Evolutionary conservation across 139 green algal species (phyloP).

Genomic region (Astrephomene gubernaculifera): DNA sequence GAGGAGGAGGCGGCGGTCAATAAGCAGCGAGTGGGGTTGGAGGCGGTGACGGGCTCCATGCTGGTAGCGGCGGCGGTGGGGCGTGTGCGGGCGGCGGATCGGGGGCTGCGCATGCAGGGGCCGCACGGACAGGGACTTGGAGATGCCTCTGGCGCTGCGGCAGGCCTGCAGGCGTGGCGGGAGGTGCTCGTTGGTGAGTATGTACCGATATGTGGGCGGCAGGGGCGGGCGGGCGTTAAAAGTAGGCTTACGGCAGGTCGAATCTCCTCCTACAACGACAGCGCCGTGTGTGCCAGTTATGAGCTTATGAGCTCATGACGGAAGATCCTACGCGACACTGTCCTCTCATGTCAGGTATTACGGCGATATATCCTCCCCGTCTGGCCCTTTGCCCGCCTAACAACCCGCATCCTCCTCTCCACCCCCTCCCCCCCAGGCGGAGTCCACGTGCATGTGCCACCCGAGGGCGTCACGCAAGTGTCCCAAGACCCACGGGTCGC

Average conservation of each 20-base stretch:
- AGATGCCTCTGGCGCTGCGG: not conserved
- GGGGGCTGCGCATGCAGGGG: not conserved
- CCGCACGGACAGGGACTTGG: not conserved
- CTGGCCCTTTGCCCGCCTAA: not conserved
- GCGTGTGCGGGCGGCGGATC: slow-evolving; percentile 9
- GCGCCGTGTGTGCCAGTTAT: not conserved
- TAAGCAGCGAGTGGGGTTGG: slow-evolving; percentile 17
- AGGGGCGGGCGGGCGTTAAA: not conserved
- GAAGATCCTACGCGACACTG: too few relatives aligned
- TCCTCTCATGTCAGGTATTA: not conserved
- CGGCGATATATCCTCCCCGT: not conserved
- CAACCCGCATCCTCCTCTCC: too few relatives aligned
- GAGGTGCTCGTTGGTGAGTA: slow-evolving; percentile 20
- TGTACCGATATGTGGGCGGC: not conserved
- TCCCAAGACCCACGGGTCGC: not conserved
- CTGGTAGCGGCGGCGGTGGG: slow-evolving; percentile 14
- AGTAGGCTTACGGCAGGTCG: not conserved
- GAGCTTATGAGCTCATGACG: not conserved
- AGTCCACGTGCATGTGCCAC: not conserved
- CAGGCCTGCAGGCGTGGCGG: not conserved
- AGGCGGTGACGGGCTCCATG: slow-evolving; percentile 10
- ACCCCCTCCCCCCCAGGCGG: slow-evolving; percentile 21
- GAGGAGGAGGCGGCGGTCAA: slow-evolving; percentile 12
- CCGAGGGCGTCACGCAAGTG: not conserved
- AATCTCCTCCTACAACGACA: not conserved